Evolutionary conservation across 192 early-diverging fungal species (phyloP).

Genomic region (Backusella mclennaniae): DNA sequence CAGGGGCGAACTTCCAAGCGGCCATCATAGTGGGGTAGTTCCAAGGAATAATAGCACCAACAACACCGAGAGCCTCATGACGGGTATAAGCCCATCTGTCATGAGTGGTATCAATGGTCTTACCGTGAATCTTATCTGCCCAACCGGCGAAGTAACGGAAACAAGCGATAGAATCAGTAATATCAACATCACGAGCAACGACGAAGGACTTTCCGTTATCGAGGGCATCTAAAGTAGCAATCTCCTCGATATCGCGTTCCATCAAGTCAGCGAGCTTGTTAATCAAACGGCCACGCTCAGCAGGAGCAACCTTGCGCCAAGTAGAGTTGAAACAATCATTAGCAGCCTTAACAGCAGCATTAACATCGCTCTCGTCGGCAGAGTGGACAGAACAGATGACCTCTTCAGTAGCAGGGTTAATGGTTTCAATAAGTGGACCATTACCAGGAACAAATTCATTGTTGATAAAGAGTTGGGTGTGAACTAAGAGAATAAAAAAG

Average conservation of each 20-base stretch:
- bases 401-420: constrained; percentile 66
- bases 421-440: constrained; percentile 48
- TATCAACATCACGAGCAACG: constrained; percentile 60
- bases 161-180: constrained; percentile 60
- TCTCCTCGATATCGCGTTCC: constrained; percentile 43
- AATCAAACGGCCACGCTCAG: constrained; percentile 50
- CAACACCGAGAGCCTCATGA: constrained; percentile 66
- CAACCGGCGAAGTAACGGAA: constrained; percentile 79
- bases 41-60: constrained; percentile 74
- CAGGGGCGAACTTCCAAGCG: constrained; percentile 79
- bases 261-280: constrained; percentile 58
- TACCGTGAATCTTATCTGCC: constrained; percentile 59
- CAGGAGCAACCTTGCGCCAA: constrained; percentile 51
- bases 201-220: constrained; percentile 78
- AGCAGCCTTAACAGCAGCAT: constrained; percentile 64
- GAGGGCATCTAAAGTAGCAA: constrained; percentile 61
- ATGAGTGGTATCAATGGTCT: constrained; percentile 46
- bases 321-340: constrained; percentile 34
- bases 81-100: constrained; percentile 51
- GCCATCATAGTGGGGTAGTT: constrained; percentile 65
- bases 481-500: constrained; percentile 13
- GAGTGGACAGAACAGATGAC: constrained; percentile 54
- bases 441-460: constrained; percentile 51
- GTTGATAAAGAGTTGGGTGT: constrained; percentile 66
- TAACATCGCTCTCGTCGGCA: constrained; percentile 56